Conservation (phyloP, 2,329 filamentous ascomycete genomes). For the Fusarium sacchari region DNA sequence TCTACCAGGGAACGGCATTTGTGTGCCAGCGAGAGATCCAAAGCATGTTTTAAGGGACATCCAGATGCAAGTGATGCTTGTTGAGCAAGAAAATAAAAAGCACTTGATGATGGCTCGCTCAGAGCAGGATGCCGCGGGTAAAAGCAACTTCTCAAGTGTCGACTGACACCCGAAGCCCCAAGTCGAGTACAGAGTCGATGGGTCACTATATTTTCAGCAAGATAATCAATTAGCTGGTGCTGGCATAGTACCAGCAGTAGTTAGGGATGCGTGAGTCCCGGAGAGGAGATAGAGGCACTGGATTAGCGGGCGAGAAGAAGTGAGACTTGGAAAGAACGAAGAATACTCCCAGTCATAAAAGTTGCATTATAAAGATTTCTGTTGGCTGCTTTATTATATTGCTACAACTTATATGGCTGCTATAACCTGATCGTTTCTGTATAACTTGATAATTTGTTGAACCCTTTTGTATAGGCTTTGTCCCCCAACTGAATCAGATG, state of each 20-base stretch:
- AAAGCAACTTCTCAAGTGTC: neutral
- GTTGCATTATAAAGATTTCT: too few relatives aligned
- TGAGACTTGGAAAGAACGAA: neutral
- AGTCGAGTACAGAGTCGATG: too few relatives aligned
- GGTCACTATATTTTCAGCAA: neutral
- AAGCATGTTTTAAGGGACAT: accelerated
- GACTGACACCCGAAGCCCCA: accelerated
- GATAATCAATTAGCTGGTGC: neutral
- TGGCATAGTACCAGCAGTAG: neutral
- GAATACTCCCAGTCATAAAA: too few relatives aligned
- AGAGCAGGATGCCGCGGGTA: neutral
- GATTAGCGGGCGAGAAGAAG: neutral
- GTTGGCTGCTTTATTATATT: too few relatives aligned
- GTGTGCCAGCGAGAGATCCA: neutral
- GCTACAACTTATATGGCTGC: too few relatives aligned
- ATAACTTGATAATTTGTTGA: too few relatives aligned
- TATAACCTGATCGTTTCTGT: too few relatives aligned
- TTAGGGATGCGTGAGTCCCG: neutral
- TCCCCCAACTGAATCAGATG: too few relatives aligned
- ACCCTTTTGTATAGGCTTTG: too few relatives aligned
- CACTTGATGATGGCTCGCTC: neutral
- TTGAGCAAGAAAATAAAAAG: neutral
- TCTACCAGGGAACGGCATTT: neutral
- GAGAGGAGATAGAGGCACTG: neutral
- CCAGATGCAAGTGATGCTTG: neutral